Conservation (phyloP, 495 filamentous ascomycete genomes). For the Jackrogersella multiformis region DNA sequence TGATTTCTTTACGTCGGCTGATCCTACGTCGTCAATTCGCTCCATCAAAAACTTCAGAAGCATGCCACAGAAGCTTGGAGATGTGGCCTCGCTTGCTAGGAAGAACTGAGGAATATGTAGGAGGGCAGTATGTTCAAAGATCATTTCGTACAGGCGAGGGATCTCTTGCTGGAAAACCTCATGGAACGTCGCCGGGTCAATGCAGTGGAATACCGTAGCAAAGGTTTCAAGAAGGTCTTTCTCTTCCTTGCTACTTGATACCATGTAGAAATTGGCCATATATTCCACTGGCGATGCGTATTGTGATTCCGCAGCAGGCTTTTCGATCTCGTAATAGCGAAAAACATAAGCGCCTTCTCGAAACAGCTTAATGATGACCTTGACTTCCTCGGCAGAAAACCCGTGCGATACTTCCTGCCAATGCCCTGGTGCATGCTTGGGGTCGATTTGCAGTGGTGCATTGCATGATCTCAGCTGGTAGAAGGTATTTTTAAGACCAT, state of each 20-base stretch:
- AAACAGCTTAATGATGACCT: slow-evolving; percentile 96
- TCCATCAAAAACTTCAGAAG: slow-evolving; percentile 96
- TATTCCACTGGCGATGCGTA: slow-evolving; percentile 85
- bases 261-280: slow-evolving; percentile 90
- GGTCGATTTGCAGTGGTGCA: slow-evolving; percentile 71
- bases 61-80: slow-evolving; percentile 97
- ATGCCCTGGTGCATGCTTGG: slow-evolving; percentile 80
- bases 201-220: slow-evolving; percentile 97
- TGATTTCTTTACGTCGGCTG: slow-evolving; percentile 86
- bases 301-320: slow-evolving; percentile 75
- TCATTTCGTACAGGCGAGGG: slow-evolving; percentile 94
- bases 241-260: slow-evolving; percentile 91
- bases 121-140: slow-evolving; percentile 94
- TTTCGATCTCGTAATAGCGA: slow-evolving; percentile 91
- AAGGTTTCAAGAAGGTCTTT: slow-evolving; percentile 98
- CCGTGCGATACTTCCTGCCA: slow-evolving; percentile 97
- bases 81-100: slow-evolving; percentile 95
- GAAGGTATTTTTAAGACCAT: slow-evolving; percentile 95
- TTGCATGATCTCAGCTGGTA: slow-evolving; percentile 95
- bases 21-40: slow-evolving; percentile 92
- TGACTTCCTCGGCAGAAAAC: slow-evolving; percentile 96
- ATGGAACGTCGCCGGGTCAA: slow-evolving; percentile 97
- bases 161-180: slow-evolving; percentile 99
- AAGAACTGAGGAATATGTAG: slow-evolving; percentile 98
- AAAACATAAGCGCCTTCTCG: slow-evolving; percentile 96